Percentiles rank a stretch among this genome's conserved stretches.
These are phyloP conservation scores for Colletotrichum incanum DNA, from an alignment of 2,329 filamentous ascomycete species.

Conservation along the genomic window DNA sequence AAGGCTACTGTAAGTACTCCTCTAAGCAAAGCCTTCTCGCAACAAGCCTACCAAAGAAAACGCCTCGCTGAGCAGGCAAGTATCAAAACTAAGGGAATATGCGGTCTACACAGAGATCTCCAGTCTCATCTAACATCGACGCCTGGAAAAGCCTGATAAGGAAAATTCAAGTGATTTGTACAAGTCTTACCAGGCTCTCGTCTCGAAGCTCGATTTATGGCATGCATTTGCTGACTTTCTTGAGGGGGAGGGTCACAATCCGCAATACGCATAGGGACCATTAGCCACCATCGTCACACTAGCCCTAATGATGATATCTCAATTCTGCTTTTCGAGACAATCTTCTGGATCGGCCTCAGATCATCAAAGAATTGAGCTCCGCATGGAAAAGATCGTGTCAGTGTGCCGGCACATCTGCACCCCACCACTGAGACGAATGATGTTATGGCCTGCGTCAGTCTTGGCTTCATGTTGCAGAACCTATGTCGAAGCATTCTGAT, in stretches of 20 bases:
- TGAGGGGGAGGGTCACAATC: background rate
- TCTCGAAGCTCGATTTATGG: background rate
- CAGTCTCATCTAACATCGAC: background rate
- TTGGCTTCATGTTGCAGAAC: constrained; percentile 15
- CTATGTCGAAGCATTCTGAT: background rate
- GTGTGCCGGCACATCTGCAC: background rate
- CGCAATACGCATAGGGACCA: background rate
- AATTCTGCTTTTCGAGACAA: background rate
- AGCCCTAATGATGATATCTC: background rate
- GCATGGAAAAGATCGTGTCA: constrained; percentile 1
- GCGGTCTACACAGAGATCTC: background rate
- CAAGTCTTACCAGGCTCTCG: background rate
- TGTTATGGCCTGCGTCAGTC: constrained; percentile 11
- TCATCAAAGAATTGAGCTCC: background rate
- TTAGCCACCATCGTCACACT: background rate
- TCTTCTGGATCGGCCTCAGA: background rate
- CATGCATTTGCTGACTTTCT: background rate
- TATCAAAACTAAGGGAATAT: no score
- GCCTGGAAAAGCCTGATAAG: background rate
- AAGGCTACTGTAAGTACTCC: no score
- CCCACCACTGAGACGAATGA: constrained; percentile 3
- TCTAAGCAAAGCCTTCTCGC: no score
- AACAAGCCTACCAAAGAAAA: no score
- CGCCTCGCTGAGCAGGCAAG: no score
- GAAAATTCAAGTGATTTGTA: background rate